A percentile compares a stretch with the other conserved stretches of the same genome.
These are phyloP conservation scores for Coprinopsis marcescibilis DNA, from an alignment of 768 basidiomycete species.

Conservation along the genomic window DNA sequence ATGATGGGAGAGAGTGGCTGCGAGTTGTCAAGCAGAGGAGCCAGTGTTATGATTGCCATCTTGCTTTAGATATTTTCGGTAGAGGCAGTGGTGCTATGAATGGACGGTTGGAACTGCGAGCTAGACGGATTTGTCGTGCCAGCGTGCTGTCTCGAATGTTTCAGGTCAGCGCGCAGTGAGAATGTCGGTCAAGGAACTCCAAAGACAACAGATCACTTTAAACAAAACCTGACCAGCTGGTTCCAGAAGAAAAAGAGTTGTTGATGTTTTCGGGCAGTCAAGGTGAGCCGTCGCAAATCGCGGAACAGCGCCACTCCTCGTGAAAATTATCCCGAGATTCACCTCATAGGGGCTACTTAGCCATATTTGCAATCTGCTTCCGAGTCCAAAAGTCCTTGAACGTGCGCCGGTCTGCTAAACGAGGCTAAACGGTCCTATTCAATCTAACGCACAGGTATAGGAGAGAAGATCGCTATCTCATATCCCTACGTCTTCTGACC, in stretches of 20 bases:
- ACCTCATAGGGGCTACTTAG: neutral
- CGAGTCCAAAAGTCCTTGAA: neutral
- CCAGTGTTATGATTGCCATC: neutral
- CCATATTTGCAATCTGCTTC: neutral
- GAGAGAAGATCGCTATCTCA: no score
- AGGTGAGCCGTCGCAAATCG: neutral
- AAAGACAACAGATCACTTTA: neutral
- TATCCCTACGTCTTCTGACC: neutral
- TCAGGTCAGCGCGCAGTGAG: neutral
- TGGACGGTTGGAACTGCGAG: neutral
- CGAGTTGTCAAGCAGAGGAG: no score
- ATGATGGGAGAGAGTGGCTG: neutral
- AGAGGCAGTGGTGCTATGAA: slow-evolving; percentile 6
- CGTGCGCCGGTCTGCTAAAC: neutral
- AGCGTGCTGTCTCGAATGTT: slow-evolving; percentile 2
- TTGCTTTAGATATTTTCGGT: neutral
- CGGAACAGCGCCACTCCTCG: slow-evolving; percentile 5
- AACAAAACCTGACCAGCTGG: neutral
- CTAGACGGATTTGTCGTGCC: neutral
- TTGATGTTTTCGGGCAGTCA: neutral
- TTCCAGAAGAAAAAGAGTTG: neutral
- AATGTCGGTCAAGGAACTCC: neutral
- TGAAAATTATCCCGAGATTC: neutral
- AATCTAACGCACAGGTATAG: no score
- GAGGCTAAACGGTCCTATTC: no score